Conservation (phyloP, 345 rosid genomes). For the Noccaea caerulescens region DNA sequence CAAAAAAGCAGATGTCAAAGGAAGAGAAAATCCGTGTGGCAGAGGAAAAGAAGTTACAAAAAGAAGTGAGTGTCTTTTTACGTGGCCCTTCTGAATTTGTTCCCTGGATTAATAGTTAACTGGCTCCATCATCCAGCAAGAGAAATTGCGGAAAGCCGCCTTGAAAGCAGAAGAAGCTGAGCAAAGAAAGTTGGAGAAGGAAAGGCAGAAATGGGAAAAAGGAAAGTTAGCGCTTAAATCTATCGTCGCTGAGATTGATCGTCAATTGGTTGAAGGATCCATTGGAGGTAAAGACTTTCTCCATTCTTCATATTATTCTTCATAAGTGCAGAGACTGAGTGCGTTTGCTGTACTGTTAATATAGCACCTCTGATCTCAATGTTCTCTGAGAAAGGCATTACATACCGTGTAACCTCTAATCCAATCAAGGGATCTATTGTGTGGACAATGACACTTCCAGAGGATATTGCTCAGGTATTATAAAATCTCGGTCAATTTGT, state of each 20-base stretch:
- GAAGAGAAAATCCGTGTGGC: slow-evolving; percentile 57
- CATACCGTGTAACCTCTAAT: slow-evolving; percentile 59
- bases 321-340: slow-evolving; percentile 23
- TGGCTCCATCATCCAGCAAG: slow-evolving; percentile 61
- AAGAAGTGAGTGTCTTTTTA: slow-evolving; percentile 56
- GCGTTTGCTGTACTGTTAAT: slow-evolving; percentile 25
- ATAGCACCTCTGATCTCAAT: slow-evolving; percentile 66
- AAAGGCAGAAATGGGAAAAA: slow-evolving; percentile 74
- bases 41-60: slow-evolving; percentile 75
- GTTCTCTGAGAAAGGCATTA: slow-evolving; percentile 76
- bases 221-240: slow-evolving; percentile 72
- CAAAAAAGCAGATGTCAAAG: slow-evolving; percentile 55
- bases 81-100: neutral
- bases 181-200: slow-evolving; percentile 65
- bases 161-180: slow-evolving; percentile 85
- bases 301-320: slow-evolving; percentile 10
- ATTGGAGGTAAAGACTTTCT: slow-evolving; percentile 67
- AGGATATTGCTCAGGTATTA: slow-evolving; percentile 63
- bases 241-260: slow-evolving; percentile 73
- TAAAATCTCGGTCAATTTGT: neutral
- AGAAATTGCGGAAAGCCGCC: slow-evolving; percentile 73
- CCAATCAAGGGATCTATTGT: slow-evolving; percentile 77
- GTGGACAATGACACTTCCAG: slow-evolving; percentile 80
- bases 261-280: slow-evolving; percentile 69
- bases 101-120: slow-evolving; percentile 1